Evolutionary conservation across 2,329 filamentous ascomycete species (phyloP), one percentile per base, ranked within the genome.

Genomic region (Rutstroemia sp.): DNA sequence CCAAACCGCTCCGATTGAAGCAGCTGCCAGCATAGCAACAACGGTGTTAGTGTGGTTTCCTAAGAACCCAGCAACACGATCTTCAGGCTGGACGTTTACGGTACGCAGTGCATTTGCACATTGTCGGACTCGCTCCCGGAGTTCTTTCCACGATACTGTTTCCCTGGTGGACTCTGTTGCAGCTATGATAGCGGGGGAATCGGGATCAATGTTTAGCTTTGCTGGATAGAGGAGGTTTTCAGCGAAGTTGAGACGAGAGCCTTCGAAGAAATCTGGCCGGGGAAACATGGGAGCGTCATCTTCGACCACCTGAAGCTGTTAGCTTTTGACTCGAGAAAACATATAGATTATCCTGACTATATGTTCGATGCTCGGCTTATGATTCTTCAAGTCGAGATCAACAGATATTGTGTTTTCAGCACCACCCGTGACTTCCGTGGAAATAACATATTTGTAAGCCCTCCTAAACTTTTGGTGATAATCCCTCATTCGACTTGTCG

Each of bases 191-290:
- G 92, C 92, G 6, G 81, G 72, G 4, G 79, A 76, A 47, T 82
- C 72, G 51, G 85, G 80, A 60, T 86, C 74, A 6, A 83, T 71
- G 14, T 73, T 65, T 21, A 72, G 73, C 39, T 80, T 75, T 50
- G 76, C 77, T 3, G 92, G 92, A 70, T 86, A 96, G 3, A 99
- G 82, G 54, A 97, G 77, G 70, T 99, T 99, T 74, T 97, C 89
- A 25, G 92, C 92, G 69, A 96, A 97, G 72, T 97, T 99, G 62
- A 97, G 77, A 57, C 77, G 83, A 14, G 88, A 81, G 9, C 86
- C 86, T 56, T 83, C 71, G 70, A 96, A 97, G 76, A 96, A 97
- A 58, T 84, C 76, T 7, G 92, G 92, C 23, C 90, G 84, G 23
- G 92, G 92, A 66, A 91, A 97, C 79, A 97, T 88, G 48, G 82